phyloP scores from a whole-genome alignment of 1,284 basidiomycete genomes.

The Rhizopogon parksii region DNA sequence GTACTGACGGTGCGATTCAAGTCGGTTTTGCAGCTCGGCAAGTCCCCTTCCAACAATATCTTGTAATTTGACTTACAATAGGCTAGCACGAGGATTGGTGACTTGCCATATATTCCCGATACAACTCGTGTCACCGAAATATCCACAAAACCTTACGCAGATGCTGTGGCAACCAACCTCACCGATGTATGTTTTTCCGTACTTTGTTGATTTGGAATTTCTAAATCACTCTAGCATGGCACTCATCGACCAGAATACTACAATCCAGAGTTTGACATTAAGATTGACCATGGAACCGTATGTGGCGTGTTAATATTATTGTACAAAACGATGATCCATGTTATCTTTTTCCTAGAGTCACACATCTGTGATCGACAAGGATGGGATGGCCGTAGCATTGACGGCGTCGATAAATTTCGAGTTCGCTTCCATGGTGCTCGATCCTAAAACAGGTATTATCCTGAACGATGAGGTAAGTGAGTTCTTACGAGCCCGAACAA shows the following conservation, averaged over 20 bases:
- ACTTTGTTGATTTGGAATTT: constrained; percentile 6
- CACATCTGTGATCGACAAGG: constrained; percentile 70
- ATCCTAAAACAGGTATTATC: constrained; percentile 79
- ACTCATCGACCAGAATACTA: constrained; percentile 83
- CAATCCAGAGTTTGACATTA: constrained; percentile 72
- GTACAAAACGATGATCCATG: background rate
- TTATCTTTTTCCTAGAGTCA: constrained; percentile 53
- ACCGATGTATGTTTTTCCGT: constrained; percentile 59
- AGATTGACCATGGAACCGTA: constrained; percentile 82
- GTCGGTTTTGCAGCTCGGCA: constrained; percentile 73
- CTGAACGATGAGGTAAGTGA: constrained; percentile 72
- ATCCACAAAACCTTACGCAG: constrained; percentile 64
- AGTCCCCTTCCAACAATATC: constrained; percentile 2
- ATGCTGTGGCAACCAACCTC: constrained; percentile 55
- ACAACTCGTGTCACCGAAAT: constrained; percentile 61
- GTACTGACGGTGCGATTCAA: constrained; percentile 17
- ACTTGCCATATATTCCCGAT: constrained; percentile 57
- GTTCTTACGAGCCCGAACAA: background rate
- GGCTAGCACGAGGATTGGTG: constrained; percentile 71
- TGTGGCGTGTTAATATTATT: constrained; percentile 18
- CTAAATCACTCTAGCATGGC: constrained; percentile 43
- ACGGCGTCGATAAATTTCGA: constrained; percentile 85
- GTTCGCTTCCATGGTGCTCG: constrained; percentile 82
- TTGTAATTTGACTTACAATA: background rate
- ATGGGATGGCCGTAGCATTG: constrained; percentile 79